Base-by-base conservation (phyloP, 2,329 filamentous ascomycete genomes). In the Huntiella abstrusa region DNA sequence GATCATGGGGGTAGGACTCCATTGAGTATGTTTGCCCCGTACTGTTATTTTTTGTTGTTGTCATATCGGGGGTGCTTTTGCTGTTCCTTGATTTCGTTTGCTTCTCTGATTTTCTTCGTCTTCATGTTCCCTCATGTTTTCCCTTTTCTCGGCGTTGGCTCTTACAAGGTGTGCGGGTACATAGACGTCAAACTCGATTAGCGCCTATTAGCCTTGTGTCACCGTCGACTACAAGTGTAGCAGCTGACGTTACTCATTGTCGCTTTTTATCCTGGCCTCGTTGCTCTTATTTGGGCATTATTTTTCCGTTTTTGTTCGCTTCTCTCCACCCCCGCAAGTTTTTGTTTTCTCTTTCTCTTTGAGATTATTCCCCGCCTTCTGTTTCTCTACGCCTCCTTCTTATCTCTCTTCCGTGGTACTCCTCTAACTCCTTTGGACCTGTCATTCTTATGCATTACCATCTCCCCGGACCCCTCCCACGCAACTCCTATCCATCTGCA, bases 191-290 rank as follows among this genome's bases (percentile, higher is more conserved):
- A 28, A 28, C 22, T 28, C 22, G 22, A 28, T 28, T 28, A 28
- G 22, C 22, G 22, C 22, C 22, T 28, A 28, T 28, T 28, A 34
- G 10, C 8, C 36, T 49, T 49, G 47, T 49, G 47, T 43, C 38
- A 46, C 47, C 47, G 47, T 46, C 43, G 33, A 38, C 45, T 49
- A 22, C 42, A 32, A 28, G 22, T 28, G 22, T 28, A 28, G 22
- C 6, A 28, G 2, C 22, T 28, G 22, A 28, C 22, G 22, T 28
- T 28, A 28, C 22, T 28, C 22, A 28, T 28, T 7, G 22, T 28
- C 22, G 22, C 22, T 28, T 28, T 28, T 28, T 28, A 28, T 28
- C 22, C 22, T 28, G 22, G 22, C 22, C 22, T 28, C 22, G 22
- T 28, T 28, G 6, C 22, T 28, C 22, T 28, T 28, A 28, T 28